These are phyloP conservation scores for Pterocarpus macrocarpus DNA, from an alignment of 306 rosid genomes.

Conservation along the genomic window DNA sequence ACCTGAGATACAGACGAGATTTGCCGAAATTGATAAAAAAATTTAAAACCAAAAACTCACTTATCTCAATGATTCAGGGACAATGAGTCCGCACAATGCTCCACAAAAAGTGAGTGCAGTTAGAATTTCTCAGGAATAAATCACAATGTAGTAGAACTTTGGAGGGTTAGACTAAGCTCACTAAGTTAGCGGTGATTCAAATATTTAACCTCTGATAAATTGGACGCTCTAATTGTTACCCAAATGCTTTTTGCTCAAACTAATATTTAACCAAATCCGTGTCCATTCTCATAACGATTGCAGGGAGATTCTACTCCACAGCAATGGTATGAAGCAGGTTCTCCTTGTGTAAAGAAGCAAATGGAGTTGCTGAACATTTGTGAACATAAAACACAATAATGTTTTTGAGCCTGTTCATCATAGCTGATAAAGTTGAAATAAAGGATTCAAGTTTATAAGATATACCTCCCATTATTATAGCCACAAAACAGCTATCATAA, in stretches of 20 bases:
- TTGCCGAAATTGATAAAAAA: too few species aligned
- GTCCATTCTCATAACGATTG: background rate
- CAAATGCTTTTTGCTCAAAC: background rate
- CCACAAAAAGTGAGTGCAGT: too few species aligned
- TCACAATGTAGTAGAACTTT: background rate
- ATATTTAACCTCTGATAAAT: background rate
- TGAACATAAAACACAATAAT: background rate
- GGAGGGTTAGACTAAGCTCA: slow-evolving; percentile 1
- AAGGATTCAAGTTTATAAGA: background rate
- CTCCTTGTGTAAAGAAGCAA: background rate
- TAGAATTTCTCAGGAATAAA: too few species aligned
- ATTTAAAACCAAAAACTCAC: too few species aligned
- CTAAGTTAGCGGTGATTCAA: background rate
- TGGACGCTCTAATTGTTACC: background rate
- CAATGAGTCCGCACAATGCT: too few species aligned
- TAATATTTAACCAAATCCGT: background rate
- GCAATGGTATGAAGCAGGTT: background rate
- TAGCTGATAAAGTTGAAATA: slow-evolving; percentile 19
- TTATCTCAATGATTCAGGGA: too few species aligned
- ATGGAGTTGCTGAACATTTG: background rate
- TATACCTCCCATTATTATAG: slow-evolving; percentile 4
- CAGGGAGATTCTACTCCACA: background rate
- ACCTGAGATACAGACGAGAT: too few species aligned
- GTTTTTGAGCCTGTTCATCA: background rate
- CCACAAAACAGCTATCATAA: slow-evolving; percentile 6